Evolutionary conservation across 331 rosid genomes (phyloP), one percentile per base, ranked within the genome.

Genomic region (Quercus tomentella): DNA sequence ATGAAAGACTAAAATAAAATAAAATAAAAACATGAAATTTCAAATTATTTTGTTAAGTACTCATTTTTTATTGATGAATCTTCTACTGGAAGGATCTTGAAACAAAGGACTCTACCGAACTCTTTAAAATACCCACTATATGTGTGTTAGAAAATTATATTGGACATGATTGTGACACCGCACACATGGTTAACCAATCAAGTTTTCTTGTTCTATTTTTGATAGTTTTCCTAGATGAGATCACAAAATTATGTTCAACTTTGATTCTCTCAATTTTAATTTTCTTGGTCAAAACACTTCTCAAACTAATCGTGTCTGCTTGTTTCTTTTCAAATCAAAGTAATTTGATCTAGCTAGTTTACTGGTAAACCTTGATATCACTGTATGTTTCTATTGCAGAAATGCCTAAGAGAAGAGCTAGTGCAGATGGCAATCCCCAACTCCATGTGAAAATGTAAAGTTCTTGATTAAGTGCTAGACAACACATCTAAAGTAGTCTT

Each of bases 391-490:
- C 22, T 56, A 17, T 85, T 83, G 77, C 89, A 88, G 91, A 81
- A 70, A 69, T 12, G 73, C 58, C 77, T 22, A 80, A 61, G 76
- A 82, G 77, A 76, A 82, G 81, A 51, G 74, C 77, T 5, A 54
- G 35, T 62, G 74, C 65, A 17, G 77, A 85, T 56, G 82, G 52
- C 52, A 57, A 63, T 52, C 23, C 75, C 43, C 82, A 83, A 5
- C 83, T 85, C 82, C 87, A 79, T 79, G 51, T 69, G 68, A 57
- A 85, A 83, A 78, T 88, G 89, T 88, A 83, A 74, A 8, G 49
- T 75, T 33, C 11, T 23, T 76, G 58, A 69, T 30, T 71, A 68
- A 74, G 17, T 12, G 11, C 83, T 67, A 22, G 55, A 4, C 17
- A 10, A 45, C 54, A 62, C 58, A 28, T 63, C 5, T 49, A 33